Conservation (phyloP, 805 yeast genomes). For the Candida insectalens region DNA sequence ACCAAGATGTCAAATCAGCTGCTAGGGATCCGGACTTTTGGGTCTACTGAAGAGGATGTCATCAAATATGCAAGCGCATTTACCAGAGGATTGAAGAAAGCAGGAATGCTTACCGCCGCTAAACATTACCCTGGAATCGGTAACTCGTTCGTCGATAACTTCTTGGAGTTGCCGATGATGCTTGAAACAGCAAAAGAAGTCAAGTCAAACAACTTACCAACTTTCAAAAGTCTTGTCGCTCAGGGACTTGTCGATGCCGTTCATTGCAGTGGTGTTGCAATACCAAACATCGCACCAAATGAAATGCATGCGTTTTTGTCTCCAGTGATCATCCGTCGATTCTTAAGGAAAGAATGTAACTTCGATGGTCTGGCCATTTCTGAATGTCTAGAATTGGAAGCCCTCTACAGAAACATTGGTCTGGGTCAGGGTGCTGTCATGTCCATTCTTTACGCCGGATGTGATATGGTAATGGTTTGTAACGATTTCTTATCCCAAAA, state of each 20-base stretch:
- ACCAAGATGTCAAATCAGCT: conserved; percentile 45
- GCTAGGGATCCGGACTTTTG: conserved; percentile 52
- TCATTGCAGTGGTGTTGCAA: conserved; percentile 55
- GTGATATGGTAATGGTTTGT: conserved; percentile 56
- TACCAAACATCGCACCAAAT: conserved; percentile 48
- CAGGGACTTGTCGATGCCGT: conserved; percentile 41
- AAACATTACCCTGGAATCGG: conserved; percentile 66
- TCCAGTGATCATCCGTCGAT: conserved; percentile 39
- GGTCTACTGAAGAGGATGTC: conserved; percentile 51
- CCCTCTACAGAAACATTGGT: conserved; percentile 52
- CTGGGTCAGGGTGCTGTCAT: conserved; percentile 56
- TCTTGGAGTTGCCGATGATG: conserved; percentile 50
- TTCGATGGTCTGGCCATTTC: conserved; percentile 49
- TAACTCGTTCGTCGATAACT: conserved; percentile 46
- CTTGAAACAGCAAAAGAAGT: conserved; percentile 45
- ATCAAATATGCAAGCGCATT: conserved; percentile 42
- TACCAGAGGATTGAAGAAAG: conserved; percentile 42
- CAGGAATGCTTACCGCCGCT: conserved; percentile 45
- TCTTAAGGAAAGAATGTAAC: conserved; percentile 39
- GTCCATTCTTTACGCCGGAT: conserved; percentile 49
- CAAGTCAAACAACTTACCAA: conserved; percentile 37
- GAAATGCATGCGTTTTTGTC: conserved; percentile 57
- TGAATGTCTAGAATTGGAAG: conserved; percentile 57
- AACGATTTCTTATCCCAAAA: conserved; percentile 43
- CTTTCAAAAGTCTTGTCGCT: conserved; percentile 39